phyloP scores from a whole-genome alignment of 1,284 basidiomycete species.

The Sporisorium exsertum region DNA sequence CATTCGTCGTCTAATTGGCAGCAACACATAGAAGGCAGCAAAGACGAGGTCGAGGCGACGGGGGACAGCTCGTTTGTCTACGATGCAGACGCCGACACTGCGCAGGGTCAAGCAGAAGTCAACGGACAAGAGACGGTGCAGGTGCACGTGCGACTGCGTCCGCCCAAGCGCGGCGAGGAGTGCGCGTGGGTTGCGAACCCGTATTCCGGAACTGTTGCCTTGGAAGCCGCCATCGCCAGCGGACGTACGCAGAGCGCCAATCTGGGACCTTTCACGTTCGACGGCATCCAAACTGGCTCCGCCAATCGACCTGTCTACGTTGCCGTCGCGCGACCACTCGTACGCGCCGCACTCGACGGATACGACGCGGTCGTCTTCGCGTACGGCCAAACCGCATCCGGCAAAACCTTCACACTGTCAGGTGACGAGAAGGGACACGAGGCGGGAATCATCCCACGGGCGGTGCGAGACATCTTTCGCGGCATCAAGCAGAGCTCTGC shows the following conservation, averaged over 20 bases:
- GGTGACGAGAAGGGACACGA: conserved; percentile 71
- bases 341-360: conserved; percentile 70
- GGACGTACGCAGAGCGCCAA: conserved; percentile 46
- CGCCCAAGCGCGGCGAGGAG: conserved; percentile 48
- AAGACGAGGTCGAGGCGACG: conserved; percentile 4
- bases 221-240: conserved; percentile 48
- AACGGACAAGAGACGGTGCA: conserved; percentile 43
- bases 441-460: conserved; percentile 62
- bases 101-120: conserved; percentile 1
- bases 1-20: conserved; percentile 29
- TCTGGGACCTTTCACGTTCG: conserved; percentile 68
- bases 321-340: conserved; percentile 84
- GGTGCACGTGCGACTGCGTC: conserved; percentile 59
- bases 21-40: conserved; percentile 2
- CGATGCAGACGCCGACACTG: conserved; percentile 23
- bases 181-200: conserved; percentile 60
- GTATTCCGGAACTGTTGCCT: conserved; percentile 41
- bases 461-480: conserved; percentile 67
- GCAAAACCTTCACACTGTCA: conserved; percentile 59
- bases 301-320: conserved; percentile 87
- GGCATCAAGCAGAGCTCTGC: conserved; percentile 69
- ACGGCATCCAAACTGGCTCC: conserved; percentile 82
- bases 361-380: conserved; percentile 66
- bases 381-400: conserved; percentile 70
- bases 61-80: conserved; percentile 62